A percentile compares a stretch with the other conserved stretches of the same genome.
phyloP scores from a whole-genome alignment of 805 yeast genomes.

The Candida jianshihensis region DNA sequence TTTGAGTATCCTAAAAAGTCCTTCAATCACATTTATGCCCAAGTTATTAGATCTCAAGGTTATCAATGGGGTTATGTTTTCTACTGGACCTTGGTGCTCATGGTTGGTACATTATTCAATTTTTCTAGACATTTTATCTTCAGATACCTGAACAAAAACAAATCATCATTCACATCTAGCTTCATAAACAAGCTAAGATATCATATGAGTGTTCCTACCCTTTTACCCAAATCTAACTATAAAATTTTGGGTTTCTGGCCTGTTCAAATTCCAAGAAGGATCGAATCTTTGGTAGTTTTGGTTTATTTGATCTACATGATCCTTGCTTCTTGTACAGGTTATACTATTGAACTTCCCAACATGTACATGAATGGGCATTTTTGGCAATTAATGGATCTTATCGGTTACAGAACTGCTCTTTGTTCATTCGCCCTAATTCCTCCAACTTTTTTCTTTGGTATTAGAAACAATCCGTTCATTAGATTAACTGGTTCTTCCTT shows the following conservation, averaged over 20 bases:
- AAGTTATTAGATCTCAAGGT: slow-evolving; percentile 32
- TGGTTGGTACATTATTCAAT: slow-evolving; percentile 26
- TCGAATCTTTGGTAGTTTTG: slow-evolving; percentile 25
- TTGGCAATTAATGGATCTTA: slow-evolving; percentile 26
- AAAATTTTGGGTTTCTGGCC: slow-evolving; percentile 20
- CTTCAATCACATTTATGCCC: slow-evolving; percentile 30
- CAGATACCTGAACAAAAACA: slow-evolving; percentile 16
- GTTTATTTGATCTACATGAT: slow-evolving; percentile 26
- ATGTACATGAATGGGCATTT: slow-evolving; percentile 27
- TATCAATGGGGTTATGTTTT: slow-evolving; percentile 41
- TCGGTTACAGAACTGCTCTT: slow-evolving; percentile 51
- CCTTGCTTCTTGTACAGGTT: slow-evolving; percentile 29
- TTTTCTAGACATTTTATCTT: slow-evolving; percentile 21
- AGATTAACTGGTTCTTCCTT: slow-evolving; percentile 51
- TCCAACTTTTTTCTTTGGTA: slow-evolving; percentile 54
- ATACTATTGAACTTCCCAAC: slow-evolving; percentile 30
- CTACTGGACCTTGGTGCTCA: slow-evolving; percentile 32
- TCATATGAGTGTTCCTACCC: slow-evolving; percentile 22
- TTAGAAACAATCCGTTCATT: slow-evolving; percentile 64
- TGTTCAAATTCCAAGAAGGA: slow-evolving; percentile 24
- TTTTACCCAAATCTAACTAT: slow-evolving; percentile 19
- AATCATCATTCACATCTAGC: slow-evolving; percentile 9
- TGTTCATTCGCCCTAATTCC: slow-evolving; percentile 51
- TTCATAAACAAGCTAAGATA: slow-evolving; percentile 17
- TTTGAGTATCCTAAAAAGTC: slow-evolving; percentile 28